Base-by-base conservation (phyloP, 371 early-diverging fungal species). In the Amoeboradix gromovi region DNA sequence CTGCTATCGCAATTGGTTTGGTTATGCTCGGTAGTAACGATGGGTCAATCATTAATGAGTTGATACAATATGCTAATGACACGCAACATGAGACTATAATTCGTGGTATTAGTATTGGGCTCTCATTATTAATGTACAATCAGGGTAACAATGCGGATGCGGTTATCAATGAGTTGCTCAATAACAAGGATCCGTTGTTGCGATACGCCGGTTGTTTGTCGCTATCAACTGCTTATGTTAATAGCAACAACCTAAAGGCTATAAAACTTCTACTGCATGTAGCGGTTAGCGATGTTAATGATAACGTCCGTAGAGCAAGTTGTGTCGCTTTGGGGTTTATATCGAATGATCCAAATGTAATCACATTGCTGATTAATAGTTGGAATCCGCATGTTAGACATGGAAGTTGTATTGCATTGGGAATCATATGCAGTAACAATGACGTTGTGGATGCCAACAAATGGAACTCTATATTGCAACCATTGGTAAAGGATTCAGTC, bases 51-150 rank as follows among this genome's bases (percentile, higher is more conserved):
- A 73, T 97, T 68, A 89, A 88, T 28, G 95, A 93, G 72, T 90
- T 98, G 89, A 80, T 94, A 31, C 87, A 86, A 71, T 92, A 92
- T 76, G 93, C 93, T 1, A 87, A 86, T 73, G 94, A 94, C 71
- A 97, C 96, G 1, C 91, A 90, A 76, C 97, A 97, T 77, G 92
- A 98, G 75, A 92, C 95, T 83, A 92, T 96, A 72, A 92, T 94
- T 71, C 88, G 95, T 69, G 91, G 95, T 68, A 78, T 95, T 69
- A 89, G 92, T 1, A 80, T 94, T 31, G 94, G 94, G 70, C 86
- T 97, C 66, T 83, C 94, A 0, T 75, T 97, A 70, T 87, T 95
- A 68, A 89, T 93, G 91, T 94, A 89, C 75, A 96, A 92, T 31
- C 84, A 84, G 72, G 92, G 91, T 77, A 90, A 91, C 73, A 83